Base-by-base conservation (phyloP, 352 stramenopile species). In the Pythium vanterpoolii region DNA sequence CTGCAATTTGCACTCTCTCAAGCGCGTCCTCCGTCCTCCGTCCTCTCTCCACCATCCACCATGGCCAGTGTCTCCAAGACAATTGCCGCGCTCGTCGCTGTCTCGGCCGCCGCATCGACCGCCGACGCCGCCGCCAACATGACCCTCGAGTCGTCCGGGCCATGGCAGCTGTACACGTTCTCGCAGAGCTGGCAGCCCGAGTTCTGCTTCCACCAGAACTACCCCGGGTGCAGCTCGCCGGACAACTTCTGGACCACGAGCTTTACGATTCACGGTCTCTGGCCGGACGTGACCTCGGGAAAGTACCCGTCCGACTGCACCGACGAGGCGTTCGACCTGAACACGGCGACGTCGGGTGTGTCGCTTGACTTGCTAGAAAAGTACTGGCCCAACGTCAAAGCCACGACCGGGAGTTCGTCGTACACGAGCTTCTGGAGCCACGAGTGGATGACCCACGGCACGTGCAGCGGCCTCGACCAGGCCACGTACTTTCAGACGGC, bases 391-490 rank as follows among this genome's bases (percentile, higher is more conserved):
- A 86, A 95, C 63, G 86, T 95, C 63, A 91, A 96, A 64, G 73
- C 69, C 64, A 46, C 42, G 45, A 66, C 73, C 33, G 53, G 51
- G 4, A 75, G 66, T 14, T 66, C 68, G 1, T 66, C 74, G 72
- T 93, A 85, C 77, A 74, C 66, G 28, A 69, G 82, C 44, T 97
- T 98, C 63, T 97, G 89, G 90, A 71, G 79, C 50, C 90, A 98
- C 68, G 92, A 98, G 67, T 98, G 92, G 92, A 78, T 58, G 14
- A 89, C 90, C 38, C 92, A 98, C 65, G 92, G 92, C 21, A 97
- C 92, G 28, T 98, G 92, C 72, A 90, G 82, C 8, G 87, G 87
- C 0, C 71, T 97, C 7, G 48, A 62, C 27, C 87, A 97, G 71
- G 60, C 80, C 30, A 74, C 74, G 36, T 97, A 96, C 72, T 97